Evolutionary conservation across 2,329 filamentous ascomycete species (phyloP).

Genomic region (Domatiomyces globalis): DNA sequence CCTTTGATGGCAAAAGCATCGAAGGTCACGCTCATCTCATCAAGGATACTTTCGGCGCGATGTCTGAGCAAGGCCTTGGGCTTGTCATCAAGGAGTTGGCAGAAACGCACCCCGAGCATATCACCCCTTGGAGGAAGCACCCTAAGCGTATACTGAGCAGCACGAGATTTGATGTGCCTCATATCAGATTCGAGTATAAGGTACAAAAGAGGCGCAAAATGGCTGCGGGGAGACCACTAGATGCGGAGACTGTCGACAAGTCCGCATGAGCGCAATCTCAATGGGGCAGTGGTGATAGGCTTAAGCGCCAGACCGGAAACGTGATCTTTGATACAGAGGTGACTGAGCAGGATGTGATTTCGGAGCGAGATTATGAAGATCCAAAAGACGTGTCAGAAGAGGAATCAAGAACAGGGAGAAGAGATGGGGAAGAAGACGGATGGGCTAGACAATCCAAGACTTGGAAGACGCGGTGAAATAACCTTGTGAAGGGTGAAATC

Average conservation of each 20-base stretch:
- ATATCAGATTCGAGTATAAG: neutral
- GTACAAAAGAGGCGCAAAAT: neutral
- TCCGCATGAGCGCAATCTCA: too few species aligned
- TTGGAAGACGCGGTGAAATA: neutral
- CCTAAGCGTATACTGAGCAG: neutral
- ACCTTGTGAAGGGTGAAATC: too few species aligned
- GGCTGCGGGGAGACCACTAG: neutral
- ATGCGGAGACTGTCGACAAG: too few species aligned
- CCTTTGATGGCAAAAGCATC: neutral
- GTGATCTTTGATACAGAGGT: too few species aligned
- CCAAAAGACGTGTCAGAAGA: too few species aligned
- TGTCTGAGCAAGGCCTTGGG: neutral
- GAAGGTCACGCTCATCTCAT: neutral
- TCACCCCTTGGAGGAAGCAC: neutral
- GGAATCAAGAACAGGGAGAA: too few species aligned
- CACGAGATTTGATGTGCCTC: neutral
- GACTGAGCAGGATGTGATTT: too few species aligned
- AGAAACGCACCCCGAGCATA: neutral
- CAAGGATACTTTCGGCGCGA: neutral
- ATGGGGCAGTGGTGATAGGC: too few species aligned
- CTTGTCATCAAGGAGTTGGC: neutral
- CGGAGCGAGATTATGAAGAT: neutral
- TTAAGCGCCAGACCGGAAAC: neutral
- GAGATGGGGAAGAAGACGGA: too few species aligned
- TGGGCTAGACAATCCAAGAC: neutral